Percentiles rank a stretch among this genome's conserved stretches.
phyloP scores from a whole-genome alignment of 2,329 filamentous ascomycete genomes.

The Clarireedia hainanense region DNA sequence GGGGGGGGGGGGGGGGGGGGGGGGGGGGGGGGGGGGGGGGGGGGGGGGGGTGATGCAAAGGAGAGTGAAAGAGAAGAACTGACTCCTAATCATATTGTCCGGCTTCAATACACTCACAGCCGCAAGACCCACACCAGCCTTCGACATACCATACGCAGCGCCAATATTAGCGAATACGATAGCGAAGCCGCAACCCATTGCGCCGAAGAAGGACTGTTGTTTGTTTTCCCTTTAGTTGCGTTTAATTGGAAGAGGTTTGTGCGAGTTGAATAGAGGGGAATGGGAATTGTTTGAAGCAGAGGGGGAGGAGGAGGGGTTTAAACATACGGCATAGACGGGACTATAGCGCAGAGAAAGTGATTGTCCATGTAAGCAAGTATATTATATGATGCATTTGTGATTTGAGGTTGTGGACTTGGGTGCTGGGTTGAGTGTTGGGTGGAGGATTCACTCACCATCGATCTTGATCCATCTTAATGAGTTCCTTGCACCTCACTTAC shows the following conservation, averaged over 20 bases:
- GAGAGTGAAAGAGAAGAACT: conserved; percentile 28
- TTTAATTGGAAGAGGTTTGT: not conserved
- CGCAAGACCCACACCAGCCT: conserved; percentile 94
- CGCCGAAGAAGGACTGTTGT: conserved; percentile 74
- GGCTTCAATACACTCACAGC: conserved; percentile 95
- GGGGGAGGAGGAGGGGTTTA: not conserved
- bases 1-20: too few relatives aligned
- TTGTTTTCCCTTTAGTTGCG: too few relatives aligned
- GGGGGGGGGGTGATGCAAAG: too few relatives aligned
- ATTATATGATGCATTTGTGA: too few relatives aligned
- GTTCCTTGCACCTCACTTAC: too few relatives aligned
- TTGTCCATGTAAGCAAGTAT: too few relatives aligned
- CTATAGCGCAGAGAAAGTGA: not conserved
- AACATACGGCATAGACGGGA: conserved; percentile 17
- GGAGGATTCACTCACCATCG: too few relatives aligned
- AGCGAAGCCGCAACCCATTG: conserved; percentile 86
- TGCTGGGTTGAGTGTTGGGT: too few relatives aligned
- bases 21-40: too few relatives aligned
- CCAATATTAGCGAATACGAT: conserved; percentile 81
- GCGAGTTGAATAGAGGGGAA: not conserved
- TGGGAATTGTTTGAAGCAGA: too few relatives aligned
- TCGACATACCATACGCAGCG: conserved; percentile 95
- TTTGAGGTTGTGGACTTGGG: too few relatives aligned
- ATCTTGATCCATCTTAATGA: too few relatives aligned
- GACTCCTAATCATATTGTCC: conserved; percentile 98